phyloP scores from a whole-genome alignment of 169 alveolate species.

The Cryptosporidium andersoni region DNA sequence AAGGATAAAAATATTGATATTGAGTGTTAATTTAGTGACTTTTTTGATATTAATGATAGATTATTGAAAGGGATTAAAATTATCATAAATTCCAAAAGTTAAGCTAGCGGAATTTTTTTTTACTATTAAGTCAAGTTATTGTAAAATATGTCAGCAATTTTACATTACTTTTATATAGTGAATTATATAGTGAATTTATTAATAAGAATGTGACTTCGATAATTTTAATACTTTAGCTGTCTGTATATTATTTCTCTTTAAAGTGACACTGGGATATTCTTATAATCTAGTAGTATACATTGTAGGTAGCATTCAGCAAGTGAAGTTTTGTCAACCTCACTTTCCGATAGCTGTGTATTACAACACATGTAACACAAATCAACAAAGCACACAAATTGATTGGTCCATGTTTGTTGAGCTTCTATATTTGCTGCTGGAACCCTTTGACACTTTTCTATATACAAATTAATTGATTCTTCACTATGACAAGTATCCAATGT shows the following conservation, averaged over 20 bases:
- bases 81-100: no score
- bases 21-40: conserved; percentile 28
- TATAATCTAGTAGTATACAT: conserved; percentile 52
- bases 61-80: neutral
- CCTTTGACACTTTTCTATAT: conserved; percentile 10
- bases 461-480: conserved; percentile 27
- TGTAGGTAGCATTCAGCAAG: conserved; percentile 60
- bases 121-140: no score
- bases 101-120: no score
- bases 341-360: conserved; percentile 50
- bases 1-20: conserved; percentile 56
- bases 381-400: conserved; percentile 64
- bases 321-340: conserved; percentile 53
- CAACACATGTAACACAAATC: conserved; percentile 70
- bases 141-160: no score
- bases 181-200: no score
- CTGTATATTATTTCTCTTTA: no score
- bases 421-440: neutral
- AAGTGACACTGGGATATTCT: conserved; percentile 2
- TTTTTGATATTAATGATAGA: neutral
- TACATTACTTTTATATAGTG: no score
- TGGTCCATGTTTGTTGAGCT: conserved; percentile 34
- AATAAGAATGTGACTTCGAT: no score
- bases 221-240: no score
- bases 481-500: conserved; percentile 56